Evolutionary conservation across 768 basidiomycete genomes (phyloP), one percentile per base, ranked within the genome.

Genomic region (Wakefieldia striispora): DNA sequence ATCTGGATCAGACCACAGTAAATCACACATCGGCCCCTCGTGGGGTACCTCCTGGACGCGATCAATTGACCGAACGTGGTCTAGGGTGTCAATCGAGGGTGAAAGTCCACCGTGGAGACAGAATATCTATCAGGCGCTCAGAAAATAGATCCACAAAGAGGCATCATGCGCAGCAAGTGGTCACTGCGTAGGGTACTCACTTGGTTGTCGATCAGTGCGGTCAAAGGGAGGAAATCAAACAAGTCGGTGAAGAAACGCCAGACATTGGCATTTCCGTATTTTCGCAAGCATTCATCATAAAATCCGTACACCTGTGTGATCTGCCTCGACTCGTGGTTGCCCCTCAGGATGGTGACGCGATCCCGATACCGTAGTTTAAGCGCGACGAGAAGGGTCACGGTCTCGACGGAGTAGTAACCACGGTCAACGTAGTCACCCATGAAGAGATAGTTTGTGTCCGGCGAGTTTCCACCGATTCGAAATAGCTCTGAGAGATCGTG

Each of bases 361-460:
- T 98, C 95, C 55, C 94, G 91, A 74, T 99, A 98, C 63, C 97
- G 88, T 56, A 99, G 77, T 75, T 99, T 99, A 67, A 98, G 80
- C 17, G 97, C 92, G 54, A 99, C 94, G 43, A 99, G 88, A 8
- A 98, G 79, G 12, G 95, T 97, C 59, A 99, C 95, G 1, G 97
- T 99, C 74, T 99, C 97, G 49, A 99, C 95, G 17, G 94, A 97
- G 74, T 97, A 98, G 78, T 97, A 99, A 17, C 95, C 95, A 64
- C 95, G 85, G 75, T 97, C 97, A 61, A 98, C 97, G 68, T 97
- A 99, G 77, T 99, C 97, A 24, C 97, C 97, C 97, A 99, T 99
- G 78, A 98, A 99, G 62, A 99, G 88, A 71, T 99, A 99, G 74
- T 97, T 99, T 57, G 97, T 99, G 72, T 97, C 94, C 38, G 97